Evolutionary conservation across 805 yeast genomes (phyloP).

Genomic region (Teunomyces barrocoloradensis): DNA sequence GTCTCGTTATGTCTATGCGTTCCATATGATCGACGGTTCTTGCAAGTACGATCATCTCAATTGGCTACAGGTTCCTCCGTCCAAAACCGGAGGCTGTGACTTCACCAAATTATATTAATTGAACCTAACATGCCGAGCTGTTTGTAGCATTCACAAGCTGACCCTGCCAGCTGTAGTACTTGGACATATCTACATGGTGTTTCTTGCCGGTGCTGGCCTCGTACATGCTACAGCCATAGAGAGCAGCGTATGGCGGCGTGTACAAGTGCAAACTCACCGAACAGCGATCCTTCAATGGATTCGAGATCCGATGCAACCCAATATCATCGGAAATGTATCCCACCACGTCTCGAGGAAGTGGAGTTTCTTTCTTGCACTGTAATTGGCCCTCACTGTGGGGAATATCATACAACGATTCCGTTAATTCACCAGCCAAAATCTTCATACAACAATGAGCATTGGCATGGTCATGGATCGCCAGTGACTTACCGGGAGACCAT

Average conservation of each 20-base stretch:
- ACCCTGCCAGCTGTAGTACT: constrained; percentile 63
- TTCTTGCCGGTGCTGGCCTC: constrained; percentile 49
- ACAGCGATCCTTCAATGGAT: constrained; percentile 38
- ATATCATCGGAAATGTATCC: constrained; percentile 64
- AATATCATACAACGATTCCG: constrained; percentile 54
- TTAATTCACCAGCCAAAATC: constrained; percentile 55
- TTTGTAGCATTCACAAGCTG: constrained; percentile 22
- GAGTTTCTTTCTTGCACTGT: constrained; percentile 23
- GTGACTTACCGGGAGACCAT: constrained; percentile 66
- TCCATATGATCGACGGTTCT: constrained; percentile 72
- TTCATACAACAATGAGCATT: constrained; percentile 76
- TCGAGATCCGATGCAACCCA: constrained; percentile 64
- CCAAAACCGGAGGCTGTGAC: constrained; percentile 53
- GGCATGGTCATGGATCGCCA: constrained; percentile 73
- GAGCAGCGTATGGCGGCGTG: constrained; percentile 73
- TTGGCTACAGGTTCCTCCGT: constrained; percentile 77
- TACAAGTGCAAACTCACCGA: constrained; percentile 69
- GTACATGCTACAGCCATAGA: constrained; percentile 52
- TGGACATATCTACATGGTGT: constrained; percentile 57
- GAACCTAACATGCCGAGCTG: constrained; percentile 10
- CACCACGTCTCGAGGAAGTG: constrained; percentile 42
- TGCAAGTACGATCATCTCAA: constrained; percentile 60
- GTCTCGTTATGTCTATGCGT: constrained; percentile 75
- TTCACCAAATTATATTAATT: constrained; percentile 48
- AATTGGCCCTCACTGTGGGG: constrained; percentile 38